These are phyloP conservation scores for Cadophora sp. DNA, from an alignment of 2,329 filamentous ascomycete species.

Conservation along the genomic window DNA sequence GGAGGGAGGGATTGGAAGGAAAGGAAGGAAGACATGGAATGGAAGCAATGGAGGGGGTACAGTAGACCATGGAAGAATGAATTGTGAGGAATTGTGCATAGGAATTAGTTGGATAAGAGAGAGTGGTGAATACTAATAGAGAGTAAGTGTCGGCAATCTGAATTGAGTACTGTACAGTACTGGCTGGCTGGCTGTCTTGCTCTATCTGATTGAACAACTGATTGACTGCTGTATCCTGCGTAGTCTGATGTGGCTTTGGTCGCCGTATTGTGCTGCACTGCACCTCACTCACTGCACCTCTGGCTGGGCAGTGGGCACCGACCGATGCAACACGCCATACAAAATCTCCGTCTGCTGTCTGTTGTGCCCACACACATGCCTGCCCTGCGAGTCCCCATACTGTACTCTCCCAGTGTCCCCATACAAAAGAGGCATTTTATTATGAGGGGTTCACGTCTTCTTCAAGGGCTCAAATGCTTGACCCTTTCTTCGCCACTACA, in stretches of 20 bases:
- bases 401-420: no score
- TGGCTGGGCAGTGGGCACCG: not conserved
- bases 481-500: not conserved
- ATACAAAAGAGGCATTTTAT: conserved; percentile 12
- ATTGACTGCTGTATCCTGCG: no score
- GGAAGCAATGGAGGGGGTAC: no score
- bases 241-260: no score
- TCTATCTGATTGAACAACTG: no score
- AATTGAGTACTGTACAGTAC: no score
- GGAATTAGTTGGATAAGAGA: not conserved
- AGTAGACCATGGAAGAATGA: no score
- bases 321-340: conserved; percentile 12
- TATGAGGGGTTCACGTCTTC: not conserved
- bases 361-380: not conserved
- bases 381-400: not conserved
- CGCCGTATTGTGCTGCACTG: no score
- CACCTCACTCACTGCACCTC: not conserved
- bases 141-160: not conserved
- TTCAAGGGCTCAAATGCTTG: not conserved
- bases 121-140: not conserved
- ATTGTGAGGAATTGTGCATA: conserved; percentile 1
- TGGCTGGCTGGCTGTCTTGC: no score
- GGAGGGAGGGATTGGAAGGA: no score
- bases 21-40: no score
- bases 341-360: conserved; percentile 3